Base-by-base conservation (phyloP, 345 rosid genomes). In the Melaleuca alternifolia region DNA sequence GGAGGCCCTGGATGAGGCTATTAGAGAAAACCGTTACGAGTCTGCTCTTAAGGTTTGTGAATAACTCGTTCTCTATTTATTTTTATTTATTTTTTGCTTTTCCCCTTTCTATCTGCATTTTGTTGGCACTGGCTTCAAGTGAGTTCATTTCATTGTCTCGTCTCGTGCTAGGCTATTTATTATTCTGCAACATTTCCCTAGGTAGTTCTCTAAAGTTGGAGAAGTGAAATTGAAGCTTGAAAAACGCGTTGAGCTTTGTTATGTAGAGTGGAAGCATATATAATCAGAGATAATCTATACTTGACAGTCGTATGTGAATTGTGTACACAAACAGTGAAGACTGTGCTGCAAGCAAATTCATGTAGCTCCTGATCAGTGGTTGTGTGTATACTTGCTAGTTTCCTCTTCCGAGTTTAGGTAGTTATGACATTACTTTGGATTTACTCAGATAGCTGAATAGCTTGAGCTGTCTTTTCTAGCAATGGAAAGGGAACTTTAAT, bases 1-100 rank as follows among this genome's bases (percentile, higher is more conserved):
- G 91, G 98, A 97, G 87, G 97, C 98, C 84, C 96, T 94, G 61
- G 96, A 95, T 48, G 99, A 91, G 4, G 98, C 97, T 16, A 90
- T 93, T 14, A 89, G 83, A 48, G 91, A 92, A 41, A 92, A 93
- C 56, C 91, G 89, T 77, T 93, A 97, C 91, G 91, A 90, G 46
- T 92, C 96, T 88, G 96, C 96, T 76, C 94, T 97, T 51, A 92
- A 95, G 95, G 98, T 95, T 84, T 51, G 76, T 51, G 44, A 6
- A 6, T 65, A 54, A 24, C 84, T 61, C 76, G 5, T 84, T 11
- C 37, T 56, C 33, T 71, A 6, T 26, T 11, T 11, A n/a, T n/a
- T n/a, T n/a, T n/a, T n/a, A n/a, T n/a, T n/a, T n/a, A n/a, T 23
- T 75, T 3, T 30, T 1, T 8, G 6, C 5, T 21, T 53, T 30